Conservation (phyloP, 1,284 basidiomycete genomes). For the Farysia itapuensis region DNA sequence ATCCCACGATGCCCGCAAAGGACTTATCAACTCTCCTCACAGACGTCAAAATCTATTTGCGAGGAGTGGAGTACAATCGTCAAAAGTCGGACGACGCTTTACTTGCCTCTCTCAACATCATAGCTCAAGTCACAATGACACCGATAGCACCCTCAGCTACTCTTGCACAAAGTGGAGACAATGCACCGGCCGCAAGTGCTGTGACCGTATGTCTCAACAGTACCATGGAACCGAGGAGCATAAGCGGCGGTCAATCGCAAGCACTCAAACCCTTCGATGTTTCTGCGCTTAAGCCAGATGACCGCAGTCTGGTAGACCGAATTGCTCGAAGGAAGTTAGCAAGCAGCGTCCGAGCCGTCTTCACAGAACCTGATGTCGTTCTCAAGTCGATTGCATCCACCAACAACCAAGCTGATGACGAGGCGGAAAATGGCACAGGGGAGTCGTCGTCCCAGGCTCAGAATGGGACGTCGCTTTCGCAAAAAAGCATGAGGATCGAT, state of each 20-base stretch:
- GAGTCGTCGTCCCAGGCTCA: too few relatives aligned
- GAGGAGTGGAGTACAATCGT: slow-evolving; percentile 36
- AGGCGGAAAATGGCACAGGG: too few relatives aligned
- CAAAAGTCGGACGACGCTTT: slow-evolving; percentile 17
- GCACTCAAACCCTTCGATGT: neutral
- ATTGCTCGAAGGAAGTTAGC: slow-evolving; percentile 22
- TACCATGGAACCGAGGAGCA: too few relatives aligned
- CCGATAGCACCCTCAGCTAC: too few relatives aligned
- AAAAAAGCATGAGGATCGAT: slow-evolving; percentile 10
- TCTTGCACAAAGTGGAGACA: too few relatives aligned
- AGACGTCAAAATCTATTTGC: slow-evolving; percentile 38
- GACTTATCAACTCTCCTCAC: slow-evolving; percentile 23
- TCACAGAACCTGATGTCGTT: slow-evolving; percentile 15
- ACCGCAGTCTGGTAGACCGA: slow-evolving; percentile 5
- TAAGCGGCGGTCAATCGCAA: neutral
- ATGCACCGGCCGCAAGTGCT: too few relatives aligned
- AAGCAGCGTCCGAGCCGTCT: slow-evolving; percentile 3
- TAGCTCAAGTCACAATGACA: slow-evolving; percentile 10
- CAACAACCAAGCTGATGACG: too few relatives aligned
- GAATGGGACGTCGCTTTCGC: too few relatives aligned
- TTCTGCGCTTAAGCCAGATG: neutral
- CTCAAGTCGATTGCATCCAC: neutral
- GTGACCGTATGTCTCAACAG: too few relatives aligned
- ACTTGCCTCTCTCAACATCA: neutral
- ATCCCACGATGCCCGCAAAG: slow-evolving; percentile 17